Conservation (phyloP, 306 rosid genomes). For the Prunus mume region DNA sequence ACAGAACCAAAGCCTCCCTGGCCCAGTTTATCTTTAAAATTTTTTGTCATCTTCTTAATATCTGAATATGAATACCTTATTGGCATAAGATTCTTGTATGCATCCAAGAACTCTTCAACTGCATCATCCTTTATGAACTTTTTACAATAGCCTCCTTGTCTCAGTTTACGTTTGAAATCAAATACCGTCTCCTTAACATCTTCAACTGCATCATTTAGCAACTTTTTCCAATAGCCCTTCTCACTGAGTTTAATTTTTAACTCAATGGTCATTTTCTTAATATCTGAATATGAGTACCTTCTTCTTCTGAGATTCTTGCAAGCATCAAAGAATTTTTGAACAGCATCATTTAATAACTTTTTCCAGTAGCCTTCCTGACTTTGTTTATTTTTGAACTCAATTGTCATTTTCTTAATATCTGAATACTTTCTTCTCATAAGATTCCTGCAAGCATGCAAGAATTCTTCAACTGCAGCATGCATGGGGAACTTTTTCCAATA, state of each 20-base stretch:
- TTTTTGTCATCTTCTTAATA: constrained; percentile 3
- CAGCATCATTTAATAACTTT: neutral
- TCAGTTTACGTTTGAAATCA: neutral
- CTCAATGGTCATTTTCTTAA: neutral
- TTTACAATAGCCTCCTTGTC: neutral
- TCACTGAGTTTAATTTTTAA: neutral
- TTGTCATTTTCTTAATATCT: neutral
- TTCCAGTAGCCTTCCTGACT: neutral
- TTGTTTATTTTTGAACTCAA: neutral
- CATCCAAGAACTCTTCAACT: neutral
- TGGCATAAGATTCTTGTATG: constrained; percentile 3
- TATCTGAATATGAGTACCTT: neutral
- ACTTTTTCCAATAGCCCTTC: neutral
- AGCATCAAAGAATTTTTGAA: neutral
- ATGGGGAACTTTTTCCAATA: neutral
- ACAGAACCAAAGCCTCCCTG: constrained; percentile 12
- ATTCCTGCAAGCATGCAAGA: neutral
- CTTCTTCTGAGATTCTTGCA: neutral
- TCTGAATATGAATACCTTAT: constrained; percentile 3
- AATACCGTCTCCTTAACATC: neutral
- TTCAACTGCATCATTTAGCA: neutral
- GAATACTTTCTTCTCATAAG: neutral
- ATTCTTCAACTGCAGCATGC: neutral
- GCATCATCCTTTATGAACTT: neutral
- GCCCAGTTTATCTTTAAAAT: neutral